phyloP scores from a whole-genome alignment of 352 stramenopile genomes.

The Peronosclerospora sorghi region DNA sequence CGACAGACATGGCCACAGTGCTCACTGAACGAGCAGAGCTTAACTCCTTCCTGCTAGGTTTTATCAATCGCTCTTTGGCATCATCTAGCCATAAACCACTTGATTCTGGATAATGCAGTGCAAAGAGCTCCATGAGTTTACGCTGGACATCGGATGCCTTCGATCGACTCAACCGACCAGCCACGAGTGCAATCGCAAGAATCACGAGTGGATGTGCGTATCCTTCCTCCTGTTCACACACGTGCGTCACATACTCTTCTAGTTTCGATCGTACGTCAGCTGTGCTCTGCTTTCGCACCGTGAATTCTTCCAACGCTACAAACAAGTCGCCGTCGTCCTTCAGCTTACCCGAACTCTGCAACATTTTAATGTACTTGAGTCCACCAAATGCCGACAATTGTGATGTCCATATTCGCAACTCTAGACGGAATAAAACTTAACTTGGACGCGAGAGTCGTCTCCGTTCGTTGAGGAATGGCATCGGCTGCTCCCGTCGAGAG shows the following conservation, averaged over 20 bases:
- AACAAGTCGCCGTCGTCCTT: constrained; percentile 40
- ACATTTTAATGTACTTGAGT: constrained; percentile 31
- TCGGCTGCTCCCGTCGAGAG: constrained; percentile 23
- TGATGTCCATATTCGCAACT: background rate
- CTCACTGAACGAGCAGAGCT: background rate
- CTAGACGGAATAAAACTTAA: constrained; percentile 17
- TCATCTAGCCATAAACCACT: constrained; percentile 29
- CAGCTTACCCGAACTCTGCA: constrained; percentile 18
- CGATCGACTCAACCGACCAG: constrained; percentile 11
- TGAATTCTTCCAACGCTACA: constrained; percentile 38
- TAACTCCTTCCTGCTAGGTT: background rate
- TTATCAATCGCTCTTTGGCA: constrained; percentile 14
- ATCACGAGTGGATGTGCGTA: constrained; percentile 47
- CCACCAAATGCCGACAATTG: constrained; percentile 34
- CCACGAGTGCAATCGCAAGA: constrained; percentile 34
- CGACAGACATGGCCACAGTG: constrained; percentile 2
- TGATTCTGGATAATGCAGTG: constrained; percentile 39
- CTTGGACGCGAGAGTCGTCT: constrained; percentile 36
- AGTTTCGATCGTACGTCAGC: constrained; percentile 20
- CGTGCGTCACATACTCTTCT: constrained; percentile 25
- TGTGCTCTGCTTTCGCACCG: constrained; percentile 28
- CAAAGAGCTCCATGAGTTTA: constrained; percentile 40
- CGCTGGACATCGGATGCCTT: constrained; percentile 10
- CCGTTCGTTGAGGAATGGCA: constrained; percentile 23
- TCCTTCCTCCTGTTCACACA: constrained; percentile 1